Base-by-base conservation (phyloP, 225 moss, liverwort and hornwort genomes). In the Marchantia polymorpha region DNA sequence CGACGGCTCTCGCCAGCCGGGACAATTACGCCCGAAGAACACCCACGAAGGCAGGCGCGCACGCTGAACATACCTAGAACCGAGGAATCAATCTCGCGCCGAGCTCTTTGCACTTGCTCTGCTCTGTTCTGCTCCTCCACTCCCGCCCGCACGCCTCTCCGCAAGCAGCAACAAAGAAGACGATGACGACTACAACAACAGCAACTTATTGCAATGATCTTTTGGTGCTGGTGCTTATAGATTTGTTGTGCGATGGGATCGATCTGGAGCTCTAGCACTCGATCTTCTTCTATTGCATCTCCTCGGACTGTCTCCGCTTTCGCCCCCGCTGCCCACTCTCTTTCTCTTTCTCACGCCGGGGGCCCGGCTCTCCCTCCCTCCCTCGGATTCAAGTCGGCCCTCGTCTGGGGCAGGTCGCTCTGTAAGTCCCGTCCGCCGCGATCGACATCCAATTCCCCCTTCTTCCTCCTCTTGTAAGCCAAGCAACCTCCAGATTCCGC, bases 261-360 rank as follows among this genome's bases (percentile, higher is more conserved):
- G 53, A 53, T 73, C 73, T 73, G 53, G 53, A 73, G 54, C 53
- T 73, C 73, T 23, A 73, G 16, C 54, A 54, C 73, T 73, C n/a
- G 73, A 73, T 50, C 50, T 49, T 53, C 53, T 73, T 73, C 73
- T 73, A 25, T 52, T 53, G 30, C 52, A 15, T 53, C 64, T 64
- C 26, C 64, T 7, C 26, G 67, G 27, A 12, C 23, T 53, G 26
- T 20, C 47, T 54, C 73, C 9, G 9, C 27, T 16, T 0, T 53
- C 73, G 12, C 7, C 7, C 12, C 14, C 27, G 15, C 52, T n/a
- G 39, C 39, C n/a, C 31, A 49, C 49, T 11, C 7, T 31, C 20
- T 22, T 22, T 50, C 69, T 16, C 68, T 8, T 49, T 48, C 19
- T 70, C 71, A 50, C 20, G 50, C 19, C 49, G 50, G 11, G 50